Evolutionary conservation across 2,329 filamentous ascomycete genomes (phyloP).

Genomic region (Sarocladium kiliense): DNA sequence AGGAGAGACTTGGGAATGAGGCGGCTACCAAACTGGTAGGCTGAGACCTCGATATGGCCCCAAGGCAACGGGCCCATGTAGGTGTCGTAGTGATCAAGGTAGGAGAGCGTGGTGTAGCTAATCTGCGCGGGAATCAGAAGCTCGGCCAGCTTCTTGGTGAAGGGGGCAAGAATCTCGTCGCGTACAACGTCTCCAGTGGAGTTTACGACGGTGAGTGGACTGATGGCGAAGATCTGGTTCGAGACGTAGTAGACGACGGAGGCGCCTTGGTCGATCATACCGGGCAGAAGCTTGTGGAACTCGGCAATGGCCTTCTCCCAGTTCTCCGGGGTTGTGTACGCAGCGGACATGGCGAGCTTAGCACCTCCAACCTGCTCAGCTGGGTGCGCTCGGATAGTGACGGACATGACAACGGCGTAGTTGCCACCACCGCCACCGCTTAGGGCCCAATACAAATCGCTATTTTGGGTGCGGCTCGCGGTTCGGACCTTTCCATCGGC

Average conservation of each 20-base stretch:
- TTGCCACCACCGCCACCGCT: conserved; percentile 53
- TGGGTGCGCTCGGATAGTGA: conserved; percentile 46
- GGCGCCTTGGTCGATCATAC: conserved; percentile 43
- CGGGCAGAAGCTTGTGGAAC: conserved; percentile 36
- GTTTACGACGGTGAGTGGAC: conserved; percentile 11
- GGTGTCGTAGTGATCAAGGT: conserved; percentile 26
- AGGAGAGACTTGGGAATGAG: conserved; percentile 28
- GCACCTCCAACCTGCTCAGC: conserved; percentile 34
- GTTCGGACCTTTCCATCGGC: conserved; percentile 41
- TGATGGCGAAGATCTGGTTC: conserved; percentile 34
- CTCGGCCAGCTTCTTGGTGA: conserved; percentile 19
- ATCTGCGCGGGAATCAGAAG: conserved; percentile 19
- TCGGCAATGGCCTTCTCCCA: conserved; percentile 44
- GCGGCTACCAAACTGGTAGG: conserved; percentile 29
- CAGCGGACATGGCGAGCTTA: conserved; percentile 34
- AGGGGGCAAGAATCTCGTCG: conserved; percentile 24
- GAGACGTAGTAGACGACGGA: conserved; percentile 45
- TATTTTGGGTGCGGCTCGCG: conserved; percentile 39
- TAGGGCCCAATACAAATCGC: conserved; percentile 60
- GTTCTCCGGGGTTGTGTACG: conserved; percentile 23
- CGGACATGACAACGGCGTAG: conserved; percentile 50
- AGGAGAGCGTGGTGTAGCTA: conserved; percentile 22
- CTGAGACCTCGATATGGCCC: conserved; percentile 25
- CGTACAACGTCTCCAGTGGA: conserved; percentile 14
- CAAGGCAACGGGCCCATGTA: conserved; percentile 30